Evolutionary conservation across 2,329 filamentous ascomycete genomes (phyloP), one percentile per base, ranked within the genome.

Genomic region (Colletotrichum theobromicola): DNA sequence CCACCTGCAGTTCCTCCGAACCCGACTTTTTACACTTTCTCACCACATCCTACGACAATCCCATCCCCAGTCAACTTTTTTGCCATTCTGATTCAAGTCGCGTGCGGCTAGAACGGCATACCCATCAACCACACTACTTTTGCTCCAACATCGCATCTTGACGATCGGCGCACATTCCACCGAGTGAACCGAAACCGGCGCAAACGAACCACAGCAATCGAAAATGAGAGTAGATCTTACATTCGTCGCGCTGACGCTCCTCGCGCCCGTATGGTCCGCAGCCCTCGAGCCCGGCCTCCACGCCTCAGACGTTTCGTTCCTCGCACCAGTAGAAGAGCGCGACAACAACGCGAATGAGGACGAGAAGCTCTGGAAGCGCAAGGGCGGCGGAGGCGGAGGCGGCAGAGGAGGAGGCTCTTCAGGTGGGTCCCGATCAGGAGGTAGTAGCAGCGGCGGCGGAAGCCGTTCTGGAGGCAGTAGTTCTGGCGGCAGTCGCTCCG

Each of bases 371-470:
- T 91, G 86, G 84, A 92, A 91, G 85, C 87, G 91, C 76, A 90
- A 90, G 78, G 91, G 91, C 42, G 91, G 91, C 62, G 91, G 90
- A 8, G 89, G 89, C 10, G 83, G 88, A 13, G 88, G 89, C 18
- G 78, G 83, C 30, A 78, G 83, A 30, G 75, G 76, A 42, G 70
- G 76, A 26, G 63, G 79, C 30, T 46, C 66, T 35, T 72, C 76
- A 28, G 65, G 78, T 32, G 73, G 76, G 26, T 73, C 70, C 37
- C 64, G 70, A 28, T 72, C 69, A n/a, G 58, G 77, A 21, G 76
- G 81, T 16, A 76, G 79, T n/a, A 68, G 78, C 35, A 74, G 81
- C 3, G 65, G 80, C 32, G 72, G 81, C 4, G 68, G 79, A 30
- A 78, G 80, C 30, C 55, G 65, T 10, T 74, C 78, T 28, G 71